phyloP scores from a whole-genome alignment of 805 yeast genomes.

The Kuraishia borneana region DNA sequence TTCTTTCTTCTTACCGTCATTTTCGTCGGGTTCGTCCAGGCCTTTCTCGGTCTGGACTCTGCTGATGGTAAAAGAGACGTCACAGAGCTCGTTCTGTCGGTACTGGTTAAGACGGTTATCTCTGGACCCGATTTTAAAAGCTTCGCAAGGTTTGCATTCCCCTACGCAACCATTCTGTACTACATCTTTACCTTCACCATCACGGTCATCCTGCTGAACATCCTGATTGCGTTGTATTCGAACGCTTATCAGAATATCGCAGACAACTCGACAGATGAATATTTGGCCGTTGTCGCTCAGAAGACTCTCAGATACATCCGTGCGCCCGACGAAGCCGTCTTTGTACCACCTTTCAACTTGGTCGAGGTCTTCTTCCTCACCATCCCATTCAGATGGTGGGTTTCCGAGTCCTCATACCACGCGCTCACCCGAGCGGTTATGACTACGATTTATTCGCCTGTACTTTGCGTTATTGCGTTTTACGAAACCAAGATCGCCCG shows the following conservation, averaged over 20 bases:
- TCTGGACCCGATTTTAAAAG: slow-evolving; percentile 67
- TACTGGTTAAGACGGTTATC: slow-evolving; percentile 60
- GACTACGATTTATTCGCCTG: slow-evolving; percentile 60
- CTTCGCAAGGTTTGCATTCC: slow-evolving; percentile 66
- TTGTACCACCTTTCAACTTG: slow-evolving; percentile 76
- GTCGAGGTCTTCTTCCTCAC: slow-evolving; percentile 49
- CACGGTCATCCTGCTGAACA: slow-evolving; percentile 66
- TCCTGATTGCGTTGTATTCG: slow-evolving; percentile 75
- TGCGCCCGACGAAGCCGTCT: slow-evolving; percentile 81
- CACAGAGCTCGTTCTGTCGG: slow-evolving; percentile 49
- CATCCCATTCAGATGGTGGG: slow-evolving; percentile 26
- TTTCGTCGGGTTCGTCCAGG: slow-evolving; percentile 75
- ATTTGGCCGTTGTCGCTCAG: slow-evolving; percentile 73
- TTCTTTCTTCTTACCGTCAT: slow-evolving; percentile 63
- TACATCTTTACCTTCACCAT: slow-evolving; percentile 71
- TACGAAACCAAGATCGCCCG: slow-evolving; percentile 60
- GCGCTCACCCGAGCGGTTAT: slow-evolving; percentile 43
- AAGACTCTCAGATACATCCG: slow-evolving; percentile 76
- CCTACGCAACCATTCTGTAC: slow-evolving; percentile 73
- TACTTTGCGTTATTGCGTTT: slow-evolving; percentile 45
- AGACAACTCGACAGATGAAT: slow-evolving; percentile 77
- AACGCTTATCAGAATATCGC: slow-evolving; percentile 75
- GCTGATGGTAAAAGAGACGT: slow-evolving; percentile 80
- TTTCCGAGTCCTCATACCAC: slow-evolving; percentile 17
- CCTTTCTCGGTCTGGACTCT: slow-evolving; percentile 76